These are phyloP conservation scores for Sclerotinia subarctica DNA, from an alignment of 2,329 filamentous ascomycete genomes.

Conservation along the genomic window DNA sequence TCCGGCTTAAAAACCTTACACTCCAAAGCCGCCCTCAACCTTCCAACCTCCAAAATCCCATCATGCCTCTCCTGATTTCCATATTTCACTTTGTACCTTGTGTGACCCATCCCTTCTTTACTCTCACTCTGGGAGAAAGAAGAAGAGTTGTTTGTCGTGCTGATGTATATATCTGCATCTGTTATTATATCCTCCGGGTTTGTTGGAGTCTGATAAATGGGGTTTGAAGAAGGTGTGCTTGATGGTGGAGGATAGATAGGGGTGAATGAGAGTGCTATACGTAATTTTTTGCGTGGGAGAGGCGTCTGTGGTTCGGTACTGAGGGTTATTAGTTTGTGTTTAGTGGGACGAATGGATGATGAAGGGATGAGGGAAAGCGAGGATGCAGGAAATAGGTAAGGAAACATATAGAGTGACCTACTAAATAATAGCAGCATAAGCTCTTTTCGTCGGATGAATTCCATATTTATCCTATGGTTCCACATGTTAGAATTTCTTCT, in stretches of 20 bases:
- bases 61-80: not conserved
- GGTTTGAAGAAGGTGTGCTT: no score
- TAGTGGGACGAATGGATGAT: no score
- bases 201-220: not conserved
- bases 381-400: no score
- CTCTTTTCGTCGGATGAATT: not conserved
- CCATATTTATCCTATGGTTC: not conserved
- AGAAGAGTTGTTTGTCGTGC: not conserved
- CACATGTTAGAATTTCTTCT: not conserved
- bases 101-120: not conserved
- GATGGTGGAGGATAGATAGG: not conserved
- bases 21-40: not conserved
- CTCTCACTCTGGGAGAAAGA: not conserved
- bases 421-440: not conserved
- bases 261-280: conserved; percentile 1
- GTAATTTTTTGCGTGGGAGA: not conserved
- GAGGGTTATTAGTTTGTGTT: not conserved
- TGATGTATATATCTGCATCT: not conserved
- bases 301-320: not conserved
- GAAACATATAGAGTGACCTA: not conserved
- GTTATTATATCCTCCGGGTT: not conserved
- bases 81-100: not conserved
- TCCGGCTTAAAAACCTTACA: not conserved
- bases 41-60: not conserved
- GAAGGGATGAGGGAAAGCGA: no score